phyloP scores from a whole-genome alignment of 352 stramenopile genomes.

The Pythium chondricola region DNA sequence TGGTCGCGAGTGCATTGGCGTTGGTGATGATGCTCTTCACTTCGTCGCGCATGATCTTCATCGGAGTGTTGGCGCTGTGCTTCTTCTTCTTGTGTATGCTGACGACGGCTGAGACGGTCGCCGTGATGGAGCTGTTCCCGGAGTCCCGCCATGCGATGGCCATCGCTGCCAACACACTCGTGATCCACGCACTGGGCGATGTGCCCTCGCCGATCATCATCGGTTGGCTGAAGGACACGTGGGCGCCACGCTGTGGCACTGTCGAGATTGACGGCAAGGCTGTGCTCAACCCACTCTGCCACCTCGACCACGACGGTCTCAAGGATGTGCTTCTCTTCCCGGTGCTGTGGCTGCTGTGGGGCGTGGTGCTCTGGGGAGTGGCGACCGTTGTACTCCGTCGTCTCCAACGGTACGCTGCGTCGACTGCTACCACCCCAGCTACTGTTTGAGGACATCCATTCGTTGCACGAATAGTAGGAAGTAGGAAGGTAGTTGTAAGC shows the following conservation, averaged over 20 bases:
- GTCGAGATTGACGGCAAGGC: slow-evolving; percentile 54
- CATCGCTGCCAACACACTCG: slow-evolving; percentile 86
- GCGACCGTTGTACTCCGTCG: slow-evolving; percentile 33
- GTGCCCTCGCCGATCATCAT: slow-evolving; percentile 92
- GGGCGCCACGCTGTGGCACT: slow-evolving; percentile 85
- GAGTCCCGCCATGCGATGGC: slow-evolving; percentile 84
- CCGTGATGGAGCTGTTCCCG: slow-evolving; percentile 87
- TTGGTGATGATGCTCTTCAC: slow-evolving; percentile 59
- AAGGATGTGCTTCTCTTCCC: slow-evolving; percentile 67
- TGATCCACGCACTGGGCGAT: slow-evolving; percentile 92
- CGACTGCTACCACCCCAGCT: neutral
- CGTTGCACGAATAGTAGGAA: neutral
- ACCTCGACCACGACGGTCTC: slow-evolving; percentile 51
- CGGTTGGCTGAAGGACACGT: slow-evolving; percentile 89
- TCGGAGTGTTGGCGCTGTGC: slow-evolving; percentile 62
- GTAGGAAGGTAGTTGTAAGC: neutral
- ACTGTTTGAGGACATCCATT: neutral
- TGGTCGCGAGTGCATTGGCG: slow-evolving; percentile 41
- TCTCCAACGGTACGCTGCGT: neutral
- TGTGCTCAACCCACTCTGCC: slow-evolving; percentile 60
- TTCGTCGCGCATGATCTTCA: slow-evolving; percentile 41
- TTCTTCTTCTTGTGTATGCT: slow-evolving; percentile 75
- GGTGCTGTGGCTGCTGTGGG: slow-evolving; percentile 69
- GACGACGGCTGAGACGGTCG: slow-evolving; percentile 76
- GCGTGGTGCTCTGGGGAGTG: slow-evolving; percentile 55